Evolutionary conservation across 495 filamentous ascomycete genomes (phyloP).

Genomic region (Neurospora sp.): DNA sequence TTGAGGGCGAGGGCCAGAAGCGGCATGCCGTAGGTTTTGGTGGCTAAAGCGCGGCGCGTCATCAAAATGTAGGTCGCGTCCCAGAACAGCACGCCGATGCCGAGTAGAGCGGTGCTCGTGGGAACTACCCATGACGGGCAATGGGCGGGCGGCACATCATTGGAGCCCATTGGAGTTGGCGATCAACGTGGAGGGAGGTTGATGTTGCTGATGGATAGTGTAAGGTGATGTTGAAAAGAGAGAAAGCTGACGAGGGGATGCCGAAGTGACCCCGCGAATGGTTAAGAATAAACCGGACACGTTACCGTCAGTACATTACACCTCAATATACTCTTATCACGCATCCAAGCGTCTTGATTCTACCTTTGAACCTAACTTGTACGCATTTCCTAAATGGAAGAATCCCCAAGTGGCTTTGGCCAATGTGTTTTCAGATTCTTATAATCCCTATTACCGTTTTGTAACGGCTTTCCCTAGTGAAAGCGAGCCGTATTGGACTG

Average conservation of each 20-base stretch:
- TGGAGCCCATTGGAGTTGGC: conserved; percentile 25
- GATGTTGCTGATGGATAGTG: not conserved
- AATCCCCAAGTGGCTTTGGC: too few relatives aligned
- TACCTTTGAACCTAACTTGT: too few relatives aligned
- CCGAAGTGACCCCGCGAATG: not conserved
- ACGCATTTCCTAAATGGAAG: too few relatives aligned
- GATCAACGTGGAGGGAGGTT: not conserved
- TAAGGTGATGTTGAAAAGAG: too few relatives aligned
- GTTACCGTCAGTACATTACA: too few relatives aligned
- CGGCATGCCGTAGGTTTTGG: conserved; percentile 38
- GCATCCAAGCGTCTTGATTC: too few relatives aligned
- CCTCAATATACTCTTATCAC: too few relatives aligned
- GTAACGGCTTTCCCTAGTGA: too few relatives aligned
- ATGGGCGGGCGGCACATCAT: conserved; percentile 28
- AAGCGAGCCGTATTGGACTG: too few relatives aligned
- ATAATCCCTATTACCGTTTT: too few relatives aligned
- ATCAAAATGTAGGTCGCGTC: conserved; percentile 33
- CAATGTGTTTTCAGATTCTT: too few relatives aligned
- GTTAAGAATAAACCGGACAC: too few relatives aligned
- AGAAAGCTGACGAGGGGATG: not conserved
- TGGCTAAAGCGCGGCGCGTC: conserved; percentile 23
- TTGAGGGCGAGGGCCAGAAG: conserved; percentile 33
- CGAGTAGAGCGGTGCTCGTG: conserved; percentile 26
- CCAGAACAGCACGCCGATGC: conserved; percentile 31
- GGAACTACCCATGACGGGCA: conserved; percentile 25